Percentiles rank a stretch among this genome's conserved stretches.
Conservation (phyloP, 2,329 filamentous ascomycete genomes). For the Pseudogymnoascus sp. region DNA sequence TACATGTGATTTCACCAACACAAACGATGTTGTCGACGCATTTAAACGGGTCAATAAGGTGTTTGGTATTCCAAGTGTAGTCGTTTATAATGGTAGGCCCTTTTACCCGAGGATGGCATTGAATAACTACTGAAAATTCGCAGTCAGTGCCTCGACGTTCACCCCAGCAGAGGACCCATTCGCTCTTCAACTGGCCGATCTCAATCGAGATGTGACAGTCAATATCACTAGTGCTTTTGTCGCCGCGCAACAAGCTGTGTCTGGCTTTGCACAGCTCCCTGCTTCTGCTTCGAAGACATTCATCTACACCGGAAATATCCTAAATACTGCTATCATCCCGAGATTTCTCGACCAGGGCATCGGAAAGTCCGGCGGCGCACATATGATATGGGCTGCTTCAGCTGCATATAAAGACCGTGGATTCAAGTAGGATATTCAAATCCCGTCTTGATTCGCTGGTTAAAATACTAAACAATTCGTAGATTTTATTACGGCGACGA, state of each 20-base stretch:
- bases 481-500: constrained; percentile 47
- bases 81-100: constrained; percentile 35
- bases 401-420: constrained; percentile 30
- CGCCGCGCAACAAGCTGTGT: constrained; percentile 33
- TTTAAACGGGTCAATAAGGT: constrained; percentile 34
- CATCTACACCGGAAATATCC: constrained; percentile 38
- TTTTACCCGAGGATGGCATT: neutral
- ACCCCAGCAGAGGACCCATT: constrained; percentile 25
- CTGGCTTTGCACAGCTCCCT: constrained; percentile 26
- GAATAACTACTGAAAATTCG: neutral
- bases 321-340: constrained; percentile 29
- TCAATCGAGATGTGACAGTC: constrained; percentile 29
- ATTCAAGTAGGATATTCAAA: constrained; percentile 24
- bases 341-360: constrained; percentile 31
- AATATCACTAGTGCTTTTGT: constrained; percentile 34
- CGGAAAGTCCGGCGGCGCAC: constrained; percentile 32
- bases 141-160: constrained; percentile 20
- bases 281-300: constrained; percentile 32
- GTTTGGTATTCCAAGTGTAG: constrained; percentile 33
- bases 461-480: neutral
- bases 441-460: neutral
- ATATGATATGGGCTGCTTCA: constrained; percentile 31
- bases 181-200: constrained; percentile 18
- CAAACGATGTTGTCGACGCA: constrained; percentile 28
- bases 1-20: constrained; percentile 31